phyloP scores from a whole-genome alignment of 352 stramenopile genomes.

The Phytophthora cryptogea region DNA sequence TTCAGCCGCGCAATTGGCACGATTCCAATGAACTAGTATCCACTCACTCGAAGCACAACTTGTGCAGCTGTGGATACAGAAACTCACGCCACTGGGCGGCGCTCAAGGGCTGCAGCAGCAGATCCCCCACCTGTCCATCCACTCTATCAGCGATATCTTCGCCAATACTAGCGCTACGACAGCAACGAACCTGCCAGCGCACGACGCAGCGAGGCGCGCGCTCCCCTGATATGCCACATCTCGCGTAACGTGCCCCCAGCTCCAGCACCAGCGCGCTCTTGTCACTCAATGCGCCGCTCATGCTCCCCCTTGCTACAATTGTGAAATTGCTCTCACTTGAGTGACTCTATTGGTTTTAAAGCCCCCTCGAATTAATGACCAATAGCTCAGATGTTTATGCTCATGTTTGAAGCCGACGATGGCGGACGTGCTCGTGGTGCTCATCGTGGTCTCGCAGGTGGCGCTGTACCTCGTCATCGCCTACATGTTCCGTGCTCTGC shows the following conservation, averaged over 20 bases:
- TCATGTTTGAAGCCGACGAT: slow-evolving; percentile 12
- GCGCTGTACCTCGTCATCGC: slow-evolving; percentile 37
- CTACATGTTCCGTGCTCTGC: slow-evolving; percentile 39
- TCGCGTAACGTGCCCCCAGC: slow-evolving; percentile 67
- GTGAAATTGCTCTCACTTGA: not conserved
- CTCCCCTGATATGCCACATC: slow-evolving; percentile 78
- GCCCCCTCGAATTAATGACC: slow-evolving; percentile 1
- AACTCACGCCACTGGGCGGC: slow-evolving; percentile 49
- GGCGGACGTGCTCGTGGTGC: slow-evolving; percentile 24
- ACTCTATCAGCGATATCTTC: slow-evolving; percentile 1
- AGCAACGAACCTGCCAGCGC: slow-evolving; percentile 60
- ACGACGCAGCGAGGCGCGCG: slow-evolving; percentile 67
- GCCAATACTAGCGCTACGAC: not conserved
- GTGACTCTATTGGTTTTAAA: not conserved
- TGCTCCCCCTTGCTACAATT: not conserved
- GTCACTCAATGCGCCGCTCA: slow-evolving; percentile 40
- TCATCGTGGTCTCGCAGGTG: slow-evolving; percentile 44
- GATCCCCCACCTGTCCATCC: slow-evolving; percentile 49
- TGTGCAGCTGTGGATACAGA: slow-evolving; percentile 61
- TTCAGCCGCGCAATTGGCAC: slow-evolving; percentile 1
- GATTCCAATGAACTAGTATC: not conserved
- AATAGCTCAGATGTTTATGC: slow-evolving; percentile 8
- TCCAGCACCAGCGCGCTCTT: slow-evolving; percentile 82
- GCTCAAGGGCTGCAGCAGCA: slow-evolving; percentile 45
- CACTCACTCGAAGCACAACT: slow-evolving; percentile 77